These are phyloP conservation scores for Datisca glomerata DNA, from an alignment of 306 rosid genomes.

Conservation along the genomic window DNA sequence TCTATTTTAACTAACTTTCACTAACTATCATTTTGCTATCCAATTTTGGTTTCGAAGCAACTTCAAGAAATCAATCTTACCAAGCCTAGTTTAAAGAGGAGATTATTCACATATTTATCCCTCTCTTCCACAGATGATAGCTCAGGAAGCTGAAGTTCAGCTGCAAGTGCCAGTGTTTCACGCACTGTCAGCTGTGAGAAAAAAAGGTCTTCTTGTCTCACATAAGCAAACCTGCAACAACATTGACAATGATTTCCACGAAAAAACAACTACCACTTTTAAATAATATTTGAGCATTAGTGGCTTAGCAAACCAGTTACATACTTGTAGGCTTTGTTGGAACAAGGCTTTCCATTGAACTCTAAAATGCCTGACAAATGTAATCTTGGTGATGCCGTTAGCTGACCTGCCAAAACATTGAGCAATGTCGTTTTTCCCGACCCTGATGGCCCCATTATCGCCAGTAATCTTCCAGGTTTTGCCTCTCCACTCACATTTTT, in stretches of 20 bases:
- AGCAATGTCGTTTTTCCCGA: constrained; percentile 95
- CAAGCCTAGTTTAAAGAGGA: constrained; percentile 76
- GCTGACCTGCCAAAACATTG: constrained; percentile 76
- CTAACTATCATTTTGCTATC: too few species aligned
- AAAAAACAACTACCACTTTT: not conserved
- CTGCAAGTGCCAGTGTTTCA: constrained; percentile 79
- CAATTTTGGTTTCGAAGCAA: too few species aligned
- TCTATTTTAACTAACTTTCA: too few species aligned
- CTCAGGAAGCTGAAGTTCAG: constrained; percentile 68
- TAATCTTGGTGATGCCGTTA: constrained; percentile 46
- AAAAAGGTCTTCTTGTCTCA: constrained; percentile 92
- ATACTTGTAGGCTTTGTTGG: constrained; percentile 55
- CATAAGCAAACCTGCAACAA: constrained; percentile 69
- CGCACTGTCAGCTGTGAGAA: constrained; percentile 91
- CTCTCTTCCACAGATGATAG: constrained; percentile 52
- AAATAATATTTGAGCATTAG: not conserved
- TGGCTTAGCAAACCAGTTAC: constrained; percentile 4
- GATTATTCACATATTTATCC: constrained; percentile 64
- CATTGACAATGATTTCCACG: constrained; percentile 1
- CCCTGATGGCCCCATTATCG: constrained; percentile 98
- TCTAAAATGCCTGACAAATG: constrained; percentile 67
- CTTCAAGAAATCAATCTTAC: constrained; percentile 51
- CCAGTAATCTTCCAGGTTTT: constrained; percentile 68
- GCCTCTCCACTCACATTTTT: constrained; percentile 77
- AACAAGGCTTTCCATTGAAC: constrained; percentile 58